phyloP scores from a whole-genome alignment of 331 rosid genomes.

The Arachis monticola region DNA sequence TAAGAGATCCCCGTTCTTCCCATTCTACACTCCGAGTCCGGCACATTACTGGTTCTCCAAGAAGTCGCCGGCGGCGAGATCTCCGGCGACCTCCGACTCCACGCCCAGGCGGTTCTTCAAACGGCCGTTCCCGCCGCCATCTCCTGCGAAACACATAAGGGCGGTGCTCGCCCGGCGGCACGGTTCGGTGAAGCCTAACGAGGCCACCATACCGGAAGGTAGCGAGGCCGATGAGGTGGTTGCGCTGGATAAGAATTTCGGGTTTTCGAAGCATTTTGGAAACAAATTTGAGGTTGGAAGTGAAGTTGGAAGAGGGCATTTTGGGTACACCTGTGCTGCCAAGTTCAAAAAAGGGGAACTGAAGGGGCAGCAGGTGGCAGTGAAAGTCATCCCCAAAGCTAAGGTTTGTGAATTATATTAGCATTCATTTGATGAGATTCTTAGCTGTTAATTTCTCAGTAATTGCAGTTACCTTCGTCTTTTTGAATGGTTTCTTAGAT shows the following conservation, averaged over 20 bases:
- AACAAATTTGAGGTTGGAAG: slow-evolving; percentile 75
- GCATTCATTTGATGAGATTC: not conserved
- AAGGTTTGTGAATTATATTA: slow-evolving; percentile 50
- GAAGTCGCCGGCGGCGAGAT: slow-evolving; percentile 67
- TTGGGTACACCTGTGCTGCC: slow-evolving; percentile 77
- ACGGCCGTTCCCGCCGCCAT: slow-evolving; percentile 78
- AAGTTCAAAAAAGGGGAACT: slow-evolving; percentile 70
- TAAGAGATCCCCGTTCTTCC: slow-evolving; percentile 63
- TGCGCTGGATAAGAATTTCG: slow-evolving; percentile 74
- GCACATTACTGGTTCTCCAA: slow-evolving; percentile 64
- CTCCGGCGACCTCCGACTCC: slow-evolving; percentile 56
- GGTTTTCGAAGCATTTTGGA: slow-evolving; percentile 73
- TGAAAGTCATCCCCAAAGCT: slow-evolving; percentile 75
- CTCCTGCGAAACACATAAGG: slow-evolving; percentile 80
- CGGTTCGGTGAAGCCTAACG: slow-evolving; percentile 77
- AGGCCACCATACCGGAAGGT: slow-evolving; percentile 66
- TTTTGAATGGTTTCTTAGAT: too few relatives aligned
- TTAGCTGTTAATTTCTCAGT: not conserved
- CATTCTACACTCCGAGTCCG: slow-evolving; percentile 73
- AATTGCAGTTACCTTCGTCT: too few relatives aligned
- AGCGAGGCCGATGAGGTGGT: slow-evolving; percentile 47
- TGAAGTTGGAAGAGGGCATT: slow-evolving; percentile 87
- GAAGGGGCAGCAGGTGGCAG: slow-evolving; percentile 66
- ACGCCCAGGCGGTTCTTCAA: slow-evolving; percentile 68
- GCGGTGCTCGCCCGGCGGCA: slow-evolving; percentile 67